Evolutionary conservation across 1,139 yeast species (phyloP).

Genomic region (Debaryomycetaceae sp.): DNA sequence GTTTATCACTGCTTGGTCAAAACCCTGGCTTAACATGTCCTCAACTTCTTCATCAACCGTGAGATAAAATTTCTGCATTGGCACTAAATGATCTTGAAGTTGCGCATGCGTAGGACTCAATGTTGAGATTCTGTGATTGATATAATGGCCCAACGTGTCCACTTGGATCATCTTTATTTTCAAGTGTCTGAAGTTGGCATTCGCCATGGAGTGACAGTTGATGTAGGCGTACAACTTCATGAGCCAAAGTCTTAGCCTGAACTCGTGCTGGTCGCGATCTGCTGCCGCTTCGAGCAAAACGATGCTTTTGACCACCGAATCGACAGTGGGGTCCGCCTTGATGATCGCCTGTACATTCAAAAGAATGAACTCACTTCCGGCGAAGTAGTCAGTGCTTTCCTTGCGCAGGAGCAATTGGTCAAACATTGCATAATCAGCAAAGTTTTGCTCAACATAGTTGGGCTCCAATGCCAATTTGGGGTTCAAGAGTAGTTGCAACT

Average conservation of each 20-base stretch:
- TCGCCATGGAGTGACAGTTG: constrained; percentile 52
- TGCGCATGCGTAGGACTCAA: constrained; percentile 19
- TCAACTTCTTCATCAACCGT: constrained; percentile 50
- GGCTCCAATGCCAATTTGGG: constrained; percentile 13
- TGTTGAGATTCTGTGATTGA: constrained; percentile 46
- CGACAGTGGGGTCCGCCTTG: constrained; percentile 8
- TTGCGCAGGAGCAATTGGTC: constrained; percentile 26
- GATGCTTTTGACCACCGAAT: constrained; percentile 26
- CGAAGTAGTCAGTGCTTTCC: constrained; percentile 56
- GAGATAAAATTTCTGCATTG: constrained; percentile 43
- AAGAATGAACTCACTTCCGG: constrained; percentile 62
- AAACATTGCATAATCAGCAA: constrained; percentile 31
- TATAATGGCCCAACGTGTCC: constrained; percentile 64
- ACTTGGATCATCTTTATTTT: constrained; percentile 74
- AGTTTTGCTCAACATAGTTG: constrained; percentile 21
- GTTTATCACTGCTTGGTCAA: constrained; percentile 50
- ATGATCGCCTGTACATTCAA: constrained; percentile 31
- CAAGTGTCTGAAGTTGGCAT: constrained; percentile 47
- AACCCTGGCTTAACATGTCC: constrained; percentile 44
- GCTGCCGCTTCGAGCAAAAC: constrained; percentile 47
- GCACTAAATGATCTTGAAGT: constrained; percentile 15
- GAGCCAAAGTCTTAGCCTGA: constrained; percentile 66
- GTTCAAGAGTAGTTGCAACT: constrained; percentile 29
- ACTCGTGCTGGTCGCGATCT: constrained; percentile 56
- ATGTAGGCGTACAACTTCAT: constrained; percentile 58